phyloP scores from a whole-genome alignment of 441 rosid genomes.

The Syzygium syzygioides region DNA sequence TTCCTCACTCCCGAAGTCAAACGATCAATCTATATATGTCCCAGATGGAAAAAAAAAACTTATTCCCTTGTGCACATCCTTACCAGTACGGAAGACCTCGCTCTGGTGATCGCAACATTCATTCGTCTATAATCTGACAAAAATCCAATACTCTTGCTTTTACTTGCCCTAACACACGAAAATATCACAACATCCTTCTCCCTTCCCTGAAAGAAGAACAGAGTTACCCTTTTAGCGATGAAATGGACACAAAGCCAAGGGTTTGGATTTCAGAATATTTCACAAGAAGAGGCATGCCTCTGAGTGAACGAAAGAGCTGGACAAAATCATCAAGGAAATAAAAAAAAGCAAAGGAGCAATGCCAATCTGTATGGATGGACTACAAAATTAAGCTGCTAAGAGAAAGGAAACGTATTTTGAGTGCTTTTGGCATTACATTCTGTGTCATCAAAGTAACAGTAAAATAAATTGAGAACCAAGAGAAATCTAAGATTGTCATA shows the following conservation, averaged over 20 bases:
- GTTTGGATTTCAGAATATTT: neutral
- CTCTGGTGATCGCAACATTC: slow-evolving; percentile 94
- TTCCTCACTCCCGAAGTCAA: neutral
- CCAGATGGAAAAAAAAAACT: neutral
- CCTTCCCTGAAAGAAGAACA: slow-evolving; percentile 57
- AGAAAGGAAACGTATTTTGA: neutral
- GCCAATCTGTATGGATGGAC: neutral
- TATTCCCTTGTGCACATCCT: neutral
- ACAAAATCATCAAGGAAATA: neutral
- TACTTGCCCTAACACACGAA: slow-evolving; percentile 84
- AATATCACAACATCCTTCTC: slow-evolving; percentile 93
- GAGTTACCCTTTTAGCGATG: neutral
- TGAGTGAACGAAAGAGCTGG: neutral
- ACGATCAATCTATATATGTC: neutral
- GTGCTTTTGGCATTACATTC: neutral
- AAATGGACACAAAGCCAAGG: neutral
- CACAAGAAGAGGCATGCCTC: neutral
- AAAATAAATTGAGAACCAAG: neutral
- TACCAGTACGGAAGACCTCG: slow-evolving; percentile 91
- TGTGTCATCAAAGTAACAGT: neutral
- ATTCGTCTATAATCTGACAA: slow-evolving; percentile 77
- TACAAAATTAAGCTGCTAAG: neutral
- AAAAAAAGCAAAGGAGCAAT: neutral
- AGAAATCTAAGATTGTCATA: neutral
- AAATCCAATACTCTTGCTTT: slow-evolving; percentile 65